Conservation (phyloP, 2,329 filamentous ascomycete species). For the Fusarium brevicatenulatum region DNA sequence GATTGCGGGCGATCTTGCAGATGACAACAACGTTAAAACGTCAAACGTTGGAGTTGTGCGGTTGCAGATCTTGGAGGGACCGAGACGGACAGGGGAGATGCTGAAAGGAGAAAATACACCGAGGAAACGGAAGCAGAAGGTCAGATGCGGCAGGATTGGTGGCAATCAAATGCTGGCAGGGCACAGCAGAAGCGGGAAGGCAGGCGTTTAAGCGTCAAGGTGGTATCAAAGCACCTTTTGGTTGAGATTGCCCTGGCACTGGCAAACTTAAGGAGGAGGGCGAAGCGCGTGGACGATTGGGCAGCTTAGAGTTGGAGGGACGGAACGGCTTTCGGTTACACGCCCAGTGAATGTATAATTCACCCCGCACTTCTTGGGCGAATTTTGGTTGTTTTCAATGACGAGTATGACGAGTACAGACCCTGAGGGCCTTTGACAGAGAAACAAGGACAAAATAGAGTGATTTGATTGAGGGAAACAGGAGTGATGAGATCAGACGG, state of each 20-base stretch:
- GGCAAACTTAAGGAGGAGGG: constrained; percentile 25
- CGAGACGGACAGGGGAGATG: constrained; percentile 30
- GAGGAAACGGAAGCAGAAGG: constrained; percentile 38
- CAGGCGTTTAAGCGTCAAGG: constrained; percentile 33
- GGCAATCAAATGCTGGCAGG: constrained; percentile 36
- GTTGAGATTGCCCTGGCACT: constrained; percentile 39
- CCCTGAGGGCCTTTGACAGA: background rate
- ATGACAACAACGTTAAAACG: constrained; percentile 30
- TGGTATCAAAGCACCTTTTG: constrained; percentile 30
- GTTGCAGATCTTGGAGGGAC: constrained; percentile 25
- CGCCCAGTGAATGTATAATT: constrained; percentile 33
- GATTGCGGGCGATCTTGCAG: constrained; percentile 27
- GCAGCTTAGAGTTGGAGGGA: constrained; percentile 42
- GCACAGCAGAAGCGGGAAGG: constrained; percentile 41
- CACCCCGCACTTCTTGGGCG: constrained; percentile 44
- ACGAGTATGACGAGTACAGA: constrained; percentile 24
- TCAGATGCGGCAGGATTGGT: constrained; percentile 40
- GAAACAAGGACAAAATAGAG: constrained; percentile 34
- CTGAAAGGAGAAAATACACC: constrained; percentile 34
- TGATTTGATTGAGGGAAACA: constrained; percentile 32
- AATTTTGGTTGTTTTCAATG: constrained; percentile 16
- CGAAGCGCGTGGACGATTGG: constrained; percentile 36
- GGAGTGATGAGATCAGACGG: constrained; percentile 14
- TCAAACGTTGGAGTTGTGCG: constrained; percentile 26
- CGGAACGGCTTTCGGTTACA: constrained; percentile 45